These are phyloP conservation scores for Secale cereale DNA, from an alignment of 176 grass and related monocot species.

Conservation along the genomic window DNA sequence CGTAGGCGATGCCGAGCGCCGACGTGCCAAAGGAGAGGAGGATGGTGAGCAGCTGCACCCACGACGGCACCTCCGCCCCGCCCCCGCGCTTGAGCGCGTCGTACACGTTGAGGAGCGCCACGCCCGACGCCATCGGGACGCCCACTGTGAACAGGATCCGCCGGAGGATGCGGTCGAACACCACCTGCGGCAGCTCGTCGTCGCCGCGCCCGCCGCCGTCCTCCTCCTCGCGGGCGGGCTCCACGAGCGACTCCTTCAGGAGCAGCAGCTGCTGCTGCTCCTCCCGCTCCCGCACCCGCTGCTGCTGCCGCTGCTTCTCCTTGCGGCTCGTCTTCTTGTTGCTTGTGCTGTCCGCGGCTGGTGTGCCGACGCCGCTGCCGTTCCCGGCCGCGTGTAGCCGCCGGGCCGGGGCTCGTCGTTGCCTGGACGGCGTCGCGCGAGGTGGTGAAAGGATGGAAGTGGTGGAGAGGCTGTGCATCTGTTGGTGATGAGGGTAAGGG, in stretches of 20 bases:
- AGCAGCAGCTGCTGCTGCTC: background rate
- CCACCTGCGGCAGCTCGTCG: conserved; percentile 64
- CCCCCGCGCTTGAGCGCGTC: conserved; percentile 35
- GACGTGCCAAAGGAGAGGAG: conserved; percentile 78
- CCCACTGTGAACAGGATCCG: conserved; percentile 64
- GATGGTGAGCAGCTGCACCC: conserved; percentile 62
- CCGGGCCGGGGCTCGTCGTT: background rate
- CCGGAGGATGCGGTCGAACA: conserved; percentile 74
- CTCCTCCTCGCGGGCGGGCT: background rate
- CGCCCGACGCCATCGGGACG: conserved; percentile 59
- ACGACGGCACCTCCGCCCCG: conserved; percentile 30
- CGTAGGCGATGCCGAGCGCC: conserved; percentile 80
- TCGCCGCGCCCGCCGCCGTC: background rate
- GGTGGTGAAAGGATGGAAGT: background rate
- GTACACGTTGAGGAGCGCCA: conserved; percentile 50
- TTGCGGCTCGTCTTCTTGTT: conserved; percentile 21
- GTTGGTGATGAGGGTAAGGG: background rate
- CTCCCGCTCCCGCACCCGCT: conserved; percentile 5
- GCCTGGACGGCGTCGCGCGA: background rate
- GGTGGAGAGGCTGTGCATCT: background rate
- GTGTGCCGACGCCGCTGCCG: conserved; percentile 19
- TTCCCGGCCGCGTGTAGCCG: conserved; percentile 21
- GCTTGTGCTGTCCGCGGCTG: conserved; percentile 29
- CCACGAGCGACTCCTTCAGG: background rate
- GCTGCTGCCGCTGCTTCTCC: conserved; percentile 16